Evolutionary conservation across 1,284 basidiomycete genomes (phyloP), one percentile per base, ranked within the genome.

Genomic region (Cryptococcus jaspeensis): DNA sequence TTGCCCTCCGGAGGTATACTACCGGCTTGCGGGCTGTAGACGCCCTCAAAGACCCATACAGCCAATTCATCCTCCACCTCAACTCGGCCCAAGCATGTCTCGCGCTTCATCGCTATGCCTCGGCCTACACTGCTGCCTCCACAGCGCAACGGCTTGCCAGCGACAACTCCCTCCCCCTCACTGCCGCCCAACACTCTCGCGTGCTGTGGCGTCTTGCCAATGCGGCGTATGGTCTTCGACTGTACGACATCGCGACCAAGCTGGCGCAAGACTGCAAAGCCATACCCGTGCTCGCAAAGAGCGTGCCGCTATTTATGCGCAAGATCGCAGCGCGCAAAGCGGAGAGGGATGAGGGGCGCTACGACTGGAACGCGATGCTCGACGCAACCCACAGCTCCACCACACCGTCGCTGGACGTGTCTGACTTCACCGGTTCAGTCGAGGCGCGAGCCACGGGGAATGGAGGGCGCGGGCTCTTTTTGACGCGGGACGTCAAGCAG

Each of bases 381-480:
- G n/a, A 49, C 16, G 44, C 39, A 12, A 37, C 35, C 11, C 45
- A 43, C 20, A 12, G 13, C 36, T 22, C 22, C 5, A 23, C 12
- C 8, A 32, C 42, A 3, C 23, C 55, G 11, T 13, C 18, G 23
- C 22, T 57, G 22, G 51, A 53, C 23, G 39, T 49, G 9, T 39
- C 56, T 13, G 56, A 58, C 28, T 58, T 45, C 20, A 42, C 20
- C 4, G 56, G 56, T 18, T 40, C 56, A 2, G 35, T 58, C 3
- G n/a, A 50, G 20, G 20, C 45, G 23, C 23, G n/a, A 20, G n/a
- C n/a, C n/a, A 47, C 52, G 15, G n/a, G n/a, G n/a, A n/a, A n/a
- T n/a, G n/a, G n/a, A n/a, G n/a, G n/a, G n/a, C 45, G 52, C 16
- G 48, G 52, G 3, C 23, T 58, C 16, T 22, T 53, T 8, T 23